Evolutionary conservation across 2,329 filamentous ascomycete species (phyloP).

Genomic region (Stemphylium beticola): DNA sequence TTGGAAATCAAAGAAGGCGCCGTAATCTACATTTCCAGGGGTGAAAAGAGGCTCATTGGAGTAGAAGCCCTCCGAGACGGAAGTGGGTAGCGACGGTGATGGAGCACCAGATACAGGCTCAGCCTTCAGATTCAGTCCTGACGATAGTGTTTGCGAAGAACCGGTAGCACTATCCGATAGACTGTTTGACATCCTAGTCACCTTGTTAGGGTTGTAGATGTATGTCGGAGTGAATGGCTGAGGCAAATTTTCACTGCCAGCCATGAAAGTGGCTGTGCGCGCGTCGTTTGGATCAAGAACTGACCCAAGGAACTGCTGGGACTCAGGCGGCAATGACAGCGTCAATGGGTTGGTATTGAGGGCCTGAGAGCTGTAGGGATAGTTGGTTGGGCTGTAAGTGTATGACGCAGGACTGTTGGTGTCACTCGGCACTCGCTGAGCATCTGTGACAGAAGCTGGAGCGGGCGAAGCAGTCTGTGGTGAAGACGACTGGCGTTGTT

Average conservation of each 20-base stretch:
- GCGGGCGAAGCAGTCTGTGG: conserved; percentile 32
- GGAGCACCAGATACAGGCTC: conserved; percentile 17
- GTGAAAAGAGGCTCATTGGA: conserved; percentile 25
- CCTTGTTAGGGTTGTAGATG: conserved; percentile 54
- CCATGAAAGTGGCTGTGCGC: conserved; percentile 55
- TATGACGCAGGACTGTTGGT: conserved; percentile 27
- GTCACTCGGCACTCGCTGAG: conserved; percentile 29
- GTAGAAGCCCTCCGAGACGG: conserved; percentile 31
- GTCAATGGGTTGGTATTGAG: conserved; percentile 54
- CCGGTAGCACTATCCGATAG: conserved; percentile 45
- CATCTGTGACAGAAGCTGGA: conserved; percentile 29
- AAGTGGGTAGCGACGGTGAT: conserved; percentile 26
- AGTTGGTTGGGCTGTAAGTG: conserved; percentile 29
- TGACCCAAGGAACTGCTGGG: conserved; percentile 60
- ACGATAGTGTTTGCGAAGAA: conserved; percentile 50
- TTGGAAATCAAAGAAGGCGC: conserved; percentile 32
- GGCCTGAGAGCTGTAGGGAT: conserved; percentile 37
- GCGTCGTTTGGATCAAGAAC: conserved; percentile 55
- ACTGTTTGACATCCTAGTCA: conserved; percentile 30
- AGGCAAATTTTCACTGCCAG: conserved; percentile 50
- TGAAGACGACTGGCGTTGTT: conserved; percentile 28
- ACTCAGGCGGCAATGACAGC: conserved; percentile 58
- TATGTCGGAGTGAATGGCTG: conserved; percentile 51
- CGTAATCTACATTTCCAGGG: conserved; percentile 29
- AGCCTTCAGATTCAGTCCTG: conserved; percentile 36